Evolutionary conservation across 495 filamentous ascomycete genomes (phyloP).

Genomic region (Sordaria brevicollis): DNA sequence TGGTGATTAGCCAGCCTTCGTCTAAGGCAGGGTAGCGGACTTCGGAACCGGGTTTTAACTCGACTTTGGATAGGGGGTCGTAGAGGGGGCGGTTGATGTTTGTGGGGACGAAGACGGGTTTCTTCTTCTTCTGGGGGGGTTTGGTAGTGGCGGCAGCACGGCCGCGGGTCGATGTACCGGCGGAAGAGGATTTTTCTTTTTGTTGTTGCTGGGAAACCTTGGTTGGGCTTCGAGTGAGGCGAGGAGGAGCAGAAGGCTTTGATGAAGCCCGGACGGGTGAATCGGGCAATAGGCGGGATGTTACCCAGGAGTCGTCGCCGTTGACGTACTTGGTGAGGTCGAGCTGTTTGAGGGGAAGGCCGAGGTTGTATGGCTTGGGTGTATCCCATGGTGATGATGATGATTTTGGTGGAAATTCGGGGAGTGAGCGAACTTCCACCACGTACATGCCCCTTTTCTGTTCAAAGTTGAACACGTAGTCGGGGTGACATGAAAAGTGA

Average conservation of each 20-base stretch:
- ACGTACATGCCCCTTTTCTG: slow-evolving; percentile 7
- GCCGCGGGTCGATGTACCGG: slow-evolving; percentile 3
- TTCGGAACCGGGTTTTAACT: slow-evolving; percentile 33
- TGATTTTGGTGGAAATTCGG: no score
- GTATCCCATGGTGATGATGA: no score
- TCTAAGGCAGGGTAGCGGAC: slow-evolving; percentile 32
- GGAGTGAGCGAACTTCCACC: no score
- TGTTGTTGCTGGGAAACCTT: background rate
- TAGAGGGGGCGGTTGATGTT: slow-evolving; percentile 39
- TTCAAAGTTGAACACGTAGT: slow-evolving; percentile 36
- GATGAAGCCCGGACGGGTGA: background rate
- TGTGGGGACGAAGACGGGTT: slow-evolving; percentile 27
- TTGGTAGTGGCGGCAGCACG: background rate
- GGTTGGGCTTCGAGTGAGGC: background rate
- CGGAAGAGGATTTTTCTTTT: background rate
- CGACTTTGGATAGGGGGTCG: slow-evolving; percentile 38
- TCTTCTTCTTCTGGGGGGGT: slow-evolving; percentile 7
- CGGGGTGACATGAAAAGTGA: slow-evolving; percentile 34
- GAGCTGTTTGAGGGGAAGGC: slow-evolving; percentile 23
- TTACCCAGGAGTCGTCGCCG: slow-evolving; percentile 32
- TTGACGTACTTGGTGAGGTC: slow-evolving; percentile 30
- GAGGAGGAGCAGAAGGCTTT: slow-evolving; percentile 6
- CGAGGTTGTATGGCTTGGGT: slow-evolving; percentile 25
- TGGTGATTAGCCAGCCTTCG: slow-evolving; percentile 40
- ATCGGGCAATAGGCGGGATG: slow-evolving; percentile 28